Evolutionary conservation across 208 protist genomes (phyloP), one percentile per base, ranked within the genome.

Genomic region (Leishmania aethiopica): DNA sequence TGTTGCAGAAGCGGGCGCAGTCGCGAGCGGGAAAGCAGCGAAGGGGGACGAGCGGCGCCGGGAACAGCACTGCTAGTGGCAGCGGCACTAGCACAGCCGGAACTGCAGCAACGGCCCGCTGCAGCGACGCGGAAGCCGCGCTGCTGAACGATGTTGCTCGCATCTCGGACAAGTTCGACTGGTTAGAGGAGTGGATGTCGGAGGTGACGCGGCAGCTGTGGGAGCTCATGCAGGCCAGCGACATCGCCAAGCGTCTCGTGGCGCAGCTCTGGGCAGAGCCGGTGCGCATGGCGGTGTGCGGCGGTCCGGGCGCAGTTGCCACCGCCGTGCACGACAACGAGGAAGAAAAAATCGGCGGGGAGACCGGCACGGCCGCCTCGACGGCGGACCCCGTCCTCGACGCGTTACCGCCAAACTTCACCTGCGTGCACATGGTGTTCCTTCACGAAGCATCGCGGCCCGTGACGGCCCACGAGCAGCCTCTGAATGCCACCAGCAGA

Each of bases 371-470:
- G 6, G 32, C 57, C 42, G 19, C 55, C 8, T 45, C 42, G 47
- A 71, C 72, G 69, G 28, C 40, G 10, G 82, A 85, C 53, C 32
- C 71, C n/a, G 69, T 85, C 51, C 77, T 85, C 17, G 77, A 60
- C 37, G 55, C 78, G 32, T 53, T 86, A 73, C 83, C 83, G 11
- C 72, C 75, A 28, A 67, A 70, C 77, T 82, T 86, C 75, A 82
- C 62, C 71, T 91, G 88, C 51, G 78, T 92, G 32, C 85, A 92
- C 77, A 70, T 82, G 19, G 59, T 90, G 67, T 92, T 92, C 57
- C 51, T 83, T n/a, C 83, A 79, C 70, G 73, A 89, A 76, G 49
- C 80, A n/a, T 62, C 60, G 19, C 69, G 67, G 32, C 69, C 79
- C 22, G 69, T 84, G n/a, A 80, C 83, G 15, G 73, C 55, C n/a